Conservation (phyloP, 352 stramenopile genomes). For the Detonula confervacea region DNA sequence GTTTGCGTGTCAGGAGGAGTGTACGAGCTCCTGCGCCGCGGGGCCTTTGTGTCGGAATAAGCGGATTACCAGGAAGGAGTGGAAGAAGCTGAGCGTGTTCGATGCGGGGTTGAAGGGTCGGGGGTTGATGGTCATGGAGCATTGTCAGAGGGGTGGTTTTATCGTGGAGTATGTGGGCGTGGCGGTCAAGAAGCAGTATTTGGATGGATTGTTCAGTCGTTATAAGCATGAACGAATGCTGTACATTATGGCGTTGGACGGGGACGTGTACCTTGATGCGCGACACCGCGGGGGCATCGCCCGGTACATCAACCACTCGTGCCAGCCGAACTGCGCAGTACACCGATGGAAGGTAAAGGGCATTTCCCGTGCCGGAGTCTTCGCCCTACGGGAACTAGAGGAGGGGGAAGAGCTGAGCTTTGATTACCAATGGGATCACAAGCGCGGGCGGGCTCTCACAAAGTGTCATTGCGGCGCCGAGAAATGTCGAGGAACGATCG, state of each 20-base stretch:
- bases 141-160: conserved; percentile 65
- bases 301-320: conserved; percentile 97
- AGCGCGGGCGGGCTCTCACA: conserved; percentile 74
- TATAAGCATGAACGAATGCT: conserved; percentile 82
- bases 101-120: conserved; percentile 79
- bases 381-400: conserved; percentile 80
- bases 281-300: conserved; percentile 92
- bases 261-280: conserved; percentile 89
- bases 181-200: conserved; percentile 65
- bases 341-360: conserved; percentile 92
- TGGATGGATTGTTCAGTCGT: conserved; percentile 68
- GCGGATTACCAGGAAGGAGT: conserved; percentile 70
- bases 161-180: conserved; percentile 83
- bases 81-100: conserved; percentile 76
- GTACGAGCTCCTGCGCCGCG: conserved; percentile 60
- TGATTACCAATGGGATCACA: conserved; percentile 87
- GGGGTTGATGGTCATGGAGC: conserved; percentile 65
- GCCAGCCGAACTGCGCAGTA: conserved; percentile 94
- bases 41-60: conserved; percentile 77
- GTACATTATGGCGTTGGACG: conserved; percentile 84
- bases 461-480: conserved; percentile 81
- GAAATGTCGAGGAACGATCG: conserved; percentile 80
- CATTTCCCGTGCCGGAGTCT: conserved; percentile 75
- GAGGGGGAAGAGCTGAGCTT: conserved; percentile 85
- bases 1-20: conserved; percentile 83